These are phyloP conservation scores for Citrus mangshanensis DNA, from an alignment of 345 rosid species.

Conservation along the genomic window DNA sequence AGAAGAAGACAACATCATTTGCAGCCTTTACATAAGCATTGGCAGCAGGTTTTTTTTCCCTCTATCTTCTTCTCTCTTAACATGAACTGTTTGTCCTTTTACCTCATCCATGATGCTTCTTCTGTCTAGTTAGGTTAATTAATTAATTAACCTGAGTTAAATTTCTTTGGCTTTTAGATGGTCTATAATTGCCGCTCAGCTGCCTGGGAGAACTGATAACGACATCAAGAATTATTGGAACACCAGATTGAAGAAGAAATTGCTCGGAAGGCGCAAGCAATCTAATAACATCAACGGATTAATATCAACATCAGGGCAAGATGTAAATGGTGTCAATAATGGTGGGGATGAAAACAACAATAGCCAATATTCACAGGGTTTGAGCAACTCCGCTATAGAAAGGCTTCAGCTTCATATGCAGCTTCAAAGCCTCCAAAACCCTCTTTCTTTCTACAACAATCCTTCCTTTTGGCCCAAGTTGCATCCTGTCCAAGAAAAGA, in stretches of 20 bases:
- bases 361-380: conserved; percentile 33
- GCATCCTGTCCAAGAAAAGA: conserved; percentile 52
- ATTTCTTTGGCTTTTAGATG: conserved; percentile 46
- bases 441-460: conserved; percentile 56
- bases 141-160: background rate
- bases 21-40: conserved; percentile 95
- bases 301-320: conserved; percentile 21
- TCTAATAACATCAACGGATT: conserved; percentile 26
- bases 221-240: conserved; percentile 98
- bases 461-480: conserved; percentile 78
- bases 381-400: conserved; percentile 79
- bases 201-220: conserved; percentile 98
- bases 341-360: conserved; percentile 16
- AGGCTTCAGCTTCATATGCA: conserved; percentile 94
- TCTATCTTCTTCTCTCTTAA: conserved; percentile 1
- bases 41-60: conserved; percentile 68
- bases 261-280: conserved; percentile 79
- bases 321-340: conserved; percentile 15
- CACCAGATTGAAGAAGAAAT: conserved; percentile 92
- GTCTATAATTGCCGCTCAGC: conserved; percentile 98
- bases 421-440: conserved; percentile 69
- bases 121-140: background rate
- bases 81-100: conserved; percentile 36
- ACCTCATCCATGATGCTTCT: conserved; percentile 38
- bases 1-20: conserved; percentile 94